Percentiles rank a stretch among this genome's conserved stretches.
phyloP scores from a whole-genome alignment of 2,329 filamentous ascomycete genomes.

The Cladosporium sp. region DNA sequence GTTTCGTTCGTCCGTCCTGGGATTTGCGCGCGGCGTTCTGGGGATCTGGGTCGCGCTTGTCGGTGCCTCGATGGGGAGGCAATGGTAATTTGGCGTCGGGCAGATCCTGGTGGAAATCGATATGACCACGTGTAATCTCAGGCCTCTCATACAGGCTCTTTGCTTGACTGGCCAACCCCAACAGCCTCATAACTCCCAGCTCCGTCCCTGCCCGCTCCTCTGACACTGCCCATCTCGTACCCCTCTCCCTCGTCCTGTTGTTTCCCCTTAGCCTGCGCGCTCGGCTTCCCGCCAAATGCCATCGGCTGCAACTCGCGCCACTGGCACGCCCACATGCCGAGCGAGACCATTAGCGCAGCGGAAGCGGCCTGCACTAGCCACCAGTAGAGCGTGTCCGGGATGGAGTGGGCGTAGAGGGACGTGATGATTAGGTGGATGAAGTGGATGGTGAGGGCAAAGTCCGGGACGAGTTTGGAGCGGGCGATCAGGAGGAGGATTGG shows the following conservation, averaged over 20 bases:
- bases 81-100: not conserved
- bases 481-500: conserved; percentile 77
- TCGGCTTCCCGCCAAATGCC: conserved; percentile 63
- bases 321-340: conserved; percentile 86
- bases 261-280: conserved; percentile 7
- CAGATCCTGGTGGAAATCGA: not conserved
- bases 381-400: conserved; percentile 80
- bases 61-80: too few species aligned
- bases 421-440: conserved; percentile 73
- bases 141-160: conserved; percentile 30
- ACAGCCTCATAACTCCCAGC: conserved; percentile 46
- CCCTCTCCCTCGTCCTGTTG: conserved; percentile 24
- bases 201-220: conserved; percentile 39
- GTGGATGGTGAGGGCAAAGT: conserved; percentile 88
- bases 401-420: conserved; percentile 66
- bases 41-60: too few species aligned
- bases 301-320: conserved; percentile 87
- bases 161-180: conserved; percentile 27
- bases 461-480: conserved; percentile 87
- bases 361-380: conserved; percentile 65
- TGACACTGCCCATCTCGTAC: conserved; percentile 33
- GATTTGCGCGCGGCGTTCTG: not conserved
- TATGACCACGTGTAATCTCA: conserved; percentile 20
- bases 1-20: not conserved
- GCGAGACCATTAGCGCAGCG: conserved; percentile 56